phyloP scores from a whole-genome alignment of 768 basidiomycete genomes.

The Rhodotorula babjevae region DNA sequence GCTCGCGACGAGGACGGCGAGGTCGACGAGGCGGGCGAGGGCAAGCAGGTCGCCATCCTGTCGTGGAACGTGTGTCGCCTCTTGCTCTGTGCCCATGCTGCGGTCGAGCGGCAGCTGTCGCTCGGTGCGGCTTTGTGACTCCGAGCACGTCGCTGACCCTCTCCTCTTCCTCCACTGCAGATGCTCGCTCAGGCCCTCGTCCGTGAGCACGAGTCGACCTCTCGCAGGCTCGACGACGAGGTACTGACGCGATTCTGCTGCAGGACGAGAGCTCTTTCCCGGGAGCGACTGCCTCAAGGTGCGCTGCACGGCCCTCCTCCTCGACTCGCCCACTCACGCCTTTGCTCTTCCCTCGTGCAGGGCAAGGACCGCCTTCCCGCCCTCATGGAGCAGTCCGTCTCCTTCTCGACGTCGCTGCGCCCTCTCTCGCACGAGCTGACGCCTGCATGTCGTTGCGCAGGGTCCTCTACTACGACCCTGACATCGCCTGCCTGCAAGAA shows the following conservation, averaged over 20 bases:
- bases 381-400: slow-evolving; percentile 27
- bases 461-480: slow-evolving; percentile 31
- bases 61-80: slow-evolving; percentile 31
- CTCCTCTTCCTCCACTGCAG: neutral
- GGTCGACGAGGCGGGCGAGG: neutral
- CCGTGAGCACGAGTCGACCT: too few relatives aligned
- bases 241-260: neutral
- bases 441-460: neutral
- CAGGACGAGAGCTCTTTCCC: slow-evolving; percentile 26
- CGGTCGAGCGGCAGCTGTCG: too few relatives aligned
- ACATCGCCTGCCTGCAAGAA: slow-evolving; percentile 36
- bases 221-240: too few relatives aligned
- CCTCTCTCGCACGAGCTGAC: neutral
- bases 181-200: slow-evolving; percentile 40
- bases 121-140: too few relatives aligned
- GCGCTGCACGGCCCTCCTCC: too few relatives aligned
- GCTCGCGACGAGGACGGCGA: neutral
- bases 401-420: neutral
- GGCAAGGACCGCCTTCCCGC: slow-evolving; percentile 33
- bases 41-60: slow-evolving; percentile 18
- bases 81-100: neutral
- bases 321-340: neutral
- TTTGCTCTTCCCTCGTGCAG: neutral
- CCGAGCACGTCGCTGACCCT: neutral
- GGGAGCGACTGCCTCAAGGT: slow-evolving; percentile 29